These are phyloP conservation scores for Calonectria hongkongensis DNA, from an alignment of 2,329 filamentous ascomycete genomes.

Conservation along the genomic window DNA sequence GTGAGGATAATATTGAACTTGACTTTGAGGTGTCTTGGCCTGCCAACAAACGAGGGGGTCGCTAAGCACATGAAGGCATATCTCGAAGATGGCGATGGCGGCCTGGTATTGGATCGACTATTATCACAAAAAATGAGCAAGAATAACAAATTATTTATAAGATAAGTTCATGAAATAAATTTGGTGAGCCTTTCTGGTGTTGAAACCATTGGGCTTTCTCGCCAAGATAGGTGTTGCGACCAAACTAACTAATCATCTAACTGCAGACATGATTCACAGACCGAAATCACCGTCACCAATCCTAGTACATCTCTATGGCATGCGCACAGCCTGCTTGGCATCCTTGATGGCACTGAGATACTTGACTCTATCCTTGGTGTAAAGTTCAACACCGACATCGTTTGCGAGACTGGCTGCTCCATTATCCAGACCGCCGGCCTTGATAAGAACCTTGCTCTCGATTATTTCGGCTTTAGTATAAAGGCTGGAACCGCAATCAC, in stretches of 20 bases:
- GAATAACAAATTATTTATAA: not conserved
- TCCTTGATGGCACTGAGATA: slow-evolving; percentile 65
- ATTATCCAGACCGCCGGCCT: slow-evolving; percentile 71
- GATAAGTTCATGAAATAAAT: not conserved
- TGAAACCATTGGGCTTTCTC: not conserved
- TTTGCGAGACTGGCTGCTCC: slow-evolving; percentile 65
- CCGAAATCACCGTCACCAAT: not conserved
- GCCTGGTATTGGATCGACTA: not conserved
- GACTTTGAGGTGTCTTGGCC: too few species aligned
- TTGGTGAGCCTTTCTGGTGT: not conserved
- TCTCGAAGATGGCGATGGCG: too few species aligned
- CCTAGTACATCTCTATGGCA: not conserved
- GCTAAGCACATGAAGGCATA: too few species aligned
- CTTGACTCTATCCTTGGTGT: slow-evolving; percentile 68
- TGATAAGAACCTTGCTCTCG: slow-evolving; percentile 69
- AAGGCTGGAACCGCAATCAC: slow-evolving; percentile 70
- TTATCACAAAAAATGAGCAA: not conserved
- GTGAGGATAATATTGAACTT: too few species aligned
- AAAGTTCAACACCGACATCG: slow-evolving; percentile 71
- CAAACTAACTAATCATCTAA: not conserved
- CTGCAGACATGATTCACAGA: not conserved
- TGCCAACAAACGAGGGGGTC: too few species aligned
- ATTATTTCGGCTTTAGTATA: slow-evolving; percentile 73
- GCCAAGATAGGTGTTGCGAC: not conserved
- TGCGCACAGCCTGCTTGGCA: slow-evolving; percentile 66